phyloP scores from a whole-genome alignment of 192 early-diverging fungal genomes.

The Entomortierella lignicola region DNA sequence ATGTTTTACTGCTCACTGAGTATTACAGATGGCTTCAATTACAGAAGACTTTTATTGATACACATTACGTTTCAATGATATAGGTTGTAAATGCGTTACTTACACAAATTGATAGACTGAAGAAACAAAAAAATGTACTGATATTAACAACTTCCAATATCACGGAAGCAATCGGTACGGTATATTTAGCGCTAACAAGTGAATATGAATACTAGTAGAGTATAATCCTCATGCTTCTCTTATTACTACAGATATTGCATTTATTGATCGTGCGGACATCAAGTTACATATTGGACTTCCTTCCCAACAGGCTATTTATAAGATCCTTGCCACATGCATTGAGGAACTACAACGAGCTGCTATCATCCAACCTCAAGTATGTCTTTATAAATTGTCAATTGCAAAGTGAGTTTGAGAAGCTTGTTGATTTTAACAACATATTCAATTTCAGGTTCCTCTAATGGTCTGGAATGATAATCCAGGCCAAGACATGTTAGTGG shows the following conservation, averaged over 20 bases:
- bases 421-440: too few species aligned
- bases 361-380: constrained; percentile 45
- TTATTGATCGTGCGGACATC: constrained; percentile 77
- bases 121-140: constrained; percentile 68
- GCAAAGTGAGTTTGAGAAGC: too few species aligned
- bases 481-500: background rate
- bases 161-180: constrained; percentile 70
- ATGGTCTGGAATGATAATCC: background rate
- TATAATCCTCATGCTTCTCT: background rate
- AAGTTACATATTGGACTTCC: constrained; percentile 69
- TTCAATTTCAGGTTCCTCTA: background rate
- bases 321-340: constrained; percentile 65
- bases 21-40: background rate
- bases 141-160: constrained; percentile 80
- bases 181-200: background rate
- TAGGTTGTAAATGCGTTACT: constrained; percentile 74
- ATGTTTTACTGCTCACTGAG: too few species aligned
- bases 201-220: background rate
- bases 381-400: too few species aligned
- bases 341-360: constrained; percentile 62
- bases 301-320: constrained; percentile 61
- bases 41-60: background rate
- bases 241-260: constrained; percentile 59
- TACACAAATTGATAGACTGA: constrained; percentile 78
- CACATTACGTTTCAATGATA: too few species aligned